Percentiles rank a stretch among this genome's conserved stretches.
phyloP scores from a whole-genome alignment of 257 asterid genomes.

The Jasminum sambac region DNA sequence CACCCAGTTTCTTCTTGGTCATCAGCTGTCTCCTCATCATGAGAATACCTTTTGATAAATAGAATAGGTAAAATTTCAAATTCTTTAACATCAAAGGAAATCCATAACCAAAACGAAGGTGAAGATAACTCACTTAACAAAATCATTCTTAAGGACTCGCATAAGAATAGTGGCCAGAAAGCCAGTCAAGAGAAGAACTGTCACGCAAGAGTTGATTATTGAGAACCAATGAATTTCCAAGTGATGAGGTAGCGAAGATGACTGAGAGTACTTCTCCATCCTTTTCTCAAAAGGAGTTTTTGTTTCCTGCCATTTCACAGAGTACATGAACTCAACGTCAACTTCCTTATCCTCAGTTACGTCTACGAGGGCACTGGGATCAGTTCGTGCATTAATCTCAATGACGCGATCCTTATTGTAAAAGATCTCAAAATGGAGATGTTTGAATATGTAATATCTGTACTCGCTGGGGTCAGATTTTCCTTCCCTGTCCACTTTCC shows the following conservation, averaged over 20 bases:
- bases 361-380: conserved; percentile 51
- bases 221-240: conserved; percentile 66
- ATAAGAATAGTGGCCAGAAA: conserved; percentile 59
- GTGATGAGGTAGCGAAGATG: conserved; percentile 56
- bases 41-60: conserved; percentile 40
- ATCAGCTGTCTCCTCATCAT: conserved; percentile 58
- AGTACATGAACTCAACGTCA: conserved; percentile 50
- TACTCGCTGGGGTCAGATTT: conserved; percentile 48
- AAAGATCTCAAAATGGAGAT: conserved; percentile 47
- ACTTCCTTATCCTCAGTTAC: conserved; percentile 48
- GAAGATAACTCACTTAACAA: conserved; percentile 40
- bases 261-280: conserved; percentile 56
- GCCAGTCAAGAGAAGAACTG: conserved; percentile 62
- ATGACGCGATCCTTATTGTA: conserved; percentile 46
- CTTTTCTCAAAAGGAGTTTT: conserved; percentile 51
- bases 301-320: conserved; percentile 60
- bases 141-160: conserved; percentile 63
- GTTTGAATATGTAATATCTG: conserved; percentile 47
- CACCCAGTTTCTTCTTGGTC: conserved; percentile 68
- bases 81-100: not conserved
- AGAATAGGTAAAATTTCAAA: not conserved
- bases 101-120: not conserved
- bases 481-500: conserved; percentile 54
- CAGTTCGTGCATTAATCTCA: conserved; percentile 54
- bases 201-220: conserved; percentile 60